Base-by-base conservation (phyloP, 345 rosid genomes). In the Ceriops decandra region DNA sequence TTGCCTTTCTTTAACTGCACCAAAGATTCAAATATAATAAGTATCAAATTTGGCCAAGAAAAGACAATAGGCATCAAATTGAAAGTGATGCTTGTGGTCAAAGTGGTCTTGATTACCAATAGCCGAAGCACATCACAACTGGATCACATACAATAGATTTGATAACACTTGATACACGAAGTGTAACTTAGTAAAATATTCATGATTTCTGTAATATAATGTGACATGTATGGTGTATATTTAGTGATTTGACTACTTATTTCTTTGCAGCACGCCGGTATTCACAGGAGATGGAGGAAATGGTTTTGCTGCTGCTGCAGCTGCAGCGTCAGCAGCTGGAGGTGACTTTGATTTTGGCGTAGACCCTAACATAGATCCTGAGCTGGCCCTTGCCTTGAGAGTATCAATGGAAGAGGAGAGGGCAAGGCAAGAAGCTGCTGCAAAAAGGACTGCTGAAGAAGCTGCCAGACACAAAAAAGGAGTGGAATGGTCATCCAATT, bases 401-500 rank as follows among this genome's bases (percentile, higher is more conserved):
- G 92, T 85, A 74, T 89, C 96, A 28, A 85, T 89, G 92, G 89
- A 89, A 82, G 96, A 84, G 81, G 92, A 87, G 84, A 85, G 90
- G 63, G 92, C 96, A 49, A 82, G 91, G 74, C 91, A 89, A 77
- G 91, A 88, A 82, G 95, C 91, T 56, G 91, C 91, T 22, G 91
- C 90, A 36, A 88, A 86, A 60, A 83, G 72, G 80, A 91, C 95
- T 42, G 85, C 87, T 0, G 89, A 86, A 62, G 95, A 85, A 49
- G 81, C 82, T 71, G 64, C 82, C 61, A 85, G 74, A 64, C 80
- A 83, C 69, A 80, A 81, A 27, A 82, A 82, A 67, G 81, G 75
- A 51, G 88, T 76, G 51, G 86, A 76, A 76, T 78, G 74, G 22
- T 74, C 74, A 52, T 79, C 88, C 57, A 83, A 42, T 53, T 79